phyloP scores from a whole-genome alignment of 805 yeast genomes.

The Cyberlindnera xylosilytica region DNA sequence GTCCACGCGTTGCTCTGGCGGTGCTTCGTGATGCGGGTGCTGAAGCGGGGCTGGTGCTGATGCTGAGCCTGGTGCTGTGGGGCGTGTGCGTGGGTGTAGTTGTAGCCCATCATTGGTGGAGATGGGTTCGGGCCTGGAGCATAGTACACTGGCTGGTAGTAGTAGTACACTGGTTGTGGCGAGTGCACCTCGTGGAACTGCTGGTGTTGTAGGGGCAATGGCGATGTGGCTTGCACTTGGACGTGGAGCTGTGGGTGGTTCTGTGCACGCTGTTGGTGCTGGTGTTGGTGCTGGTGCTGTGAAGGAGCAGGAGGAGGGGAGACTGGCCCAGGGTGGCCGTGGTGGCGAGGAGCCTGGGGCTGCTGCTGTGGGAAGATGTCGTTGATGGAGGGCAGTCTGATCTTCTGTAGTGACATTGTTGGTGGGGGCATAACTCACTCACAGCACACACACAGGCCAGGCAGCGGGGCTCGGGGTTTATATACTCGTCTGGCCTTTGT shows the following conservation, averaged over 20 bases:
- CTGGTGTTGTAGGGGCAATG: conserved; percentile 2
- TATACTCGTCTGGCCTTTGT: conserved; percentile 11
- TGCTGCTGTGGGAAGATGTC: conserved; percentile 23
- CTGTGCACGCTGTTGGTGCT: conserved; percentile 5
- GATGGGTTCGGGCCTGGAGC: conserved; percentile 8
- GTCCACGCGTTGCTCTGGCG: conserved; percentile 49
- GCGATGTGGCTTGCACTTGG: neutral
- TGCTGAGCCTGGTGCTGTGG: conserved; percentile 4
- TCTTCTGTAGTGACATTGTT: conserved; percentile 16
- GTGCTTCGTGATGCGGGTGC: conserved; percentile 16
- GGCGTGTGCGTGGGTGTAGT: no score
- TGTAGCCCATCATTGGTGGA: no score
- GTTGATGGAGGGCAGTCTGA: conserved; percentile 26
- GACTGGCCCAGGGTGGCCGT: neutral
- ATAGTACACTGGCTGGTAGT: conserved; percentile 11
- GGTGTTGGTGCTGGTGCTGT: conserved; percentile 12
- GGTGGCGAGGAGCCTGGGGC: no score
- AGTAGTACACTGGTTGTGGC: conserved; percentile 8
- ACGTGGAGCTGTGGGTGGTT: conserved; percentile 1
- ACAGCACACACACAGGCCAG: no score
- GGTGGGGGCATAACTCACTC: no score
- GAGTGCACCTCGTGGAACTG: conserved; percentile 4
- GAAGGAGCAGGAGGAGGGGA: no score
- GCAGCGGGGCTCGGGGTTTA: no score
- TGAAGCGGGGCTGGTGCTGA: no score